Conservation (phyloP, 2,329 filamentous ascomycete species). For the Mollisia scopiformis region DNA sequence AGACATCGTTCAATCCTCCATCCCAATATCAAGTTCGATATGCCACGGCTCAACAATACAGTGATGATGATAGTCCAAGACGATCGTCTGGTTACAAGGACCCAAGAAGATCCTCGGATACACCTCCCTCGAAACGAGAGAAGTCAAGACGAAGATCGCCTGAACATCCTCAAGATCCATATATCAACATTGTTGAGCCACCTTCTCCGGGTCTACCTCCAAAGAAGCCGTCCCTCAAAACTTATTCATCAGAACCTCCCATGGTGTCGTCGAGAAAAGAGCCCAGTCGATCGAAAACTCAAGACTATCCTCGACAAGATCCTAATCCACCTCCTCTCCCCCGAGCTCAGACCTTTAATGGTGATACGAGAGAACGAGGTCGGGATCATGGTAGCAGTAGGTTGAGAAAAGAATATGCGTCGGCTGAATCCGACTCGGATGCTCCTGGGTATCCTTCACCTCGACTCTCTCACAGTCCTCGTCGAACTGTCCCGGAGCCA, state of each 20-base stretch:
- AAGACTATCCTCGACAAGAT: conserved; percentile 31
- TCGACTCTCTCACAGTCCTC: conserved; percentile 24
- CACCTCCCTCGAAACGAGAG: conserved; percentile 22
- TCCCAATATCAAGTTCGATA: conserved; percentile 30
- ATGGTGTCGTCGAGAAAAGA: conserved; percentile 24
- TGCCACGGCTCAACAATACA: conserved; percentile 22
- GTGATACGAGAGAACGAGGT: conserved; percentile 22
- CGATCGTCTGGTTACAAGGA: conserved; percentile 34
- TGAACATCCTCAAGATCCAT: conserved; percentile 14
- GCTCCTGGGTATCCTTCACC: conserved; percentile 17
- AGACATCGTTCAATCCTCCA: conserved; percentile 30
- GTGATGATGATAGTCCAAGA: conserved; percentile 36
- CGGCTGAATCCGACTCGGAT: conserved; percentile 25
- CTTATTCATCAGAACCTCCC: conserved; percentile 33
- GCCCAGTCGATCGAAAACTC: conserved; percentile 35
- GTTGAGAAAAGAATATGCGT: conserved; percentile 24
- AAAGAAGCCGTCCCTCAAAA: conserved; percentile 33
- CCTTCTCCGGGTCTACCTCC: conserved; percentile 28
- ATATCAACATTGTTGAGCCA: conserved; percentile 34
- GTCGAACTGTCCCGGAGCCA: conserved; percentile 17
- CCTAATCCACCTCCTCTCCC: conserved; percentile 30
- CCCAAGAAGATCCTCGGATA: conserved; percentile 32
- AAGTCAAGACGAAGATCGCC: conserved; percentile 26
- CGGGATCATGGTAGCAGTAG: conserved; percentile 26
- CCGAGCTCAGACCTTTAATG: conserved; percentile 33